phyloP scores from a whole-genome alignment of 495 filamentous ascomycete species.

The Talaromyces thailandensis region DNA sequence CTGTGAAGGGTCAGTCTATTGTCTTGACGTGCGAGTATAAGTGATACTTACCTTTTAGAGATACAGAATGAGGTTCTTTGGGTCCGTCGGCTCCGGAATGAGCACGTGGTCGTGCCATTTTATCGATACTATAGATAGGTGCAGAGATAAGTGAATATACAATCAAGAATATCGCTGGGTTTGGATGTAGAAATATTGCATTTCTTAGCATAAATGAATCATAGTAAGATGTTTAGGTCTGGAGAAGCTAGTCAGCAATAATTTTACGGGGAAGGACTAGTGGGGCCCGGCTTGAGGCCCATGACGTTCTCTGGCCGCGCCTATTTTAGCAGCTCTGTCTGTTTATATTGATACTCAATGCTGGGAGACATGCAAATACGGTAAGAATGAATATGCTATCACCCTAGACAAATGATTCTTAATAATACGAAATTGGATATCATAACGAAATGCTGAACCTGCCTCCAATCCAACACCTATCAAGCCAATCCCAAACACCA shows the following conservation, averaged over 20 bases:
- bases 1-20: slow-evolving; percentile 15
- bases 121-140: neutral
- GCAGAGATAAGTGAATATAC: neutral
- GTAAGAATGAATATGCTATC: neutral
- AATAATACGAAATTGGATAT: neutral
- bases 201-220: neutral
- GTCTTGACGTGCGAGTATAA: slow-evolving; percentile 4
- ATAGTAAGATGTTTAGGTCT: neutral
- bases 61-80: slow-evolving; percentile 77
- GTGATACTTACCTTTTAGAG: slow-evolving; percentile 59
- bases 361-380: too few relatives aligned
- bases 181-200: neutral
- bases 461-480: neutral
- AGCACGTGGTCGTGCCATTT: slow-evolving; percentile 37
- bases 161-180: neutral
- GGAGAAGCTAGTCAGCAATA: neutral
- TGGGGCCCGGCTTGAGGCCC: neutral
- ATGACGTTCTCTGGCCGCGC: neutral
- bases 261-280: neutral
- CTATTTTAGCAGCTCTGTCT: neutral
- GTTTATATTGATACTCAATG: too few relatives aligned
- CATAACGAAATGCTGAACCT: neutral
- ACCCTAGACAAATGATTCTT: neutral
- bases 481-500: neutral
- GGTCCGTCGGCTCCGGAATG: slow-evolving; percentile 44